phyloP scores from a whole-genome alignment of 2,329 filamentous ascomycete species.

The Pseudogymnoascus sp. region DNA sequence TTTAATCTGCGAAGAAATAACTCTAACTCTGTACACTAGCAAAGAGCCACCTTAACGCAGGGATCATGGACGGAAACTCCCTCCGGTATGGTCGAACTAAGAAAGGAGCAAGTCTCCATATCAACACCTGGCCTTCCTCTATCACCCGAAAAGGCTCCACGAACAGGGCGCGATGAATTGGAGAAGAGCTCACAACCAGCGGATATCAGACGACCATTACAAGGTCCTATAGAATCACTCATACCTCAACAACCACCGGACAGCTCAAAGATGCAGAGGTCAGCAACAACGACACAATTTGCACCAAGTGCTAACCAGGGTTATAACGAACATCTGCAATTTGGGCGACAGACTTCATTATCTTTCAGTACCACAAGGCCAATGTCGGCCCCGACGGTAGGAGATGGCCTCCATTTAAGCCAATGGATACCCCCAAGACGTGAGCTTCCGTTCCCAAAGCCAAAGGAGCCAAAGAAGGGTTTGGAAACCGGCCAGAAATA shows the following conservation, averaged over 20 bases:
- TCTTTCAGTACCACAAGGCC: slow-evolving; percentile 10
- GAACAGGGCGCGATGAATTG: neutral
- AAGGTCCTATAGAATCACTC: neutral
- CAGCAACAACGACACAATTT: neutral
- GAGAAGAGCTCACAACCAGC: neutral
- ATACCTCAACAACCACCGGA: neutral
- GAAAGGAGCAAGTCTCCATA: neutral
- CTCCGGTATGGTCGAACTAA: neutral
- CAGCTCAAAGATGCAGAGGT: neutral
- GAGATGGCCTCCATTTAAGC: neutral
- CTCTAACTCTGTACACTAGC: neutral
- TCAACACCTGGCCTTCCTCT: neutral
- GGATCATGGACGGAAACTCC: neutral
- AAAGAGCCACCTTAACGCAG: neutral
- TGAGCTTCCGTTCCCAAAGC: slow-evolving; percentile 23
- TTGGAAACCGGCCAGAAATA: neutral
- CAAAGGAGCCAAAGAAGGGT: slow-evolving; percentile 5
- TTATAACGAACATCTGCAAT: neutral
- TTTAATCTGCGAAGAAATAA: neutral
- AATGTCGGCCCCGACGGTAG: slow-evolving; percentile 15
- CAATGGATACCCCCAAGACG: slow-evolving; percentile 22
- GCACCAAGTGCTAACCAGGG: neutral
- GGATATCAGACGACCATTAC: neutral
- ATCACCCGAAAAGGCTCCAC: neutral
- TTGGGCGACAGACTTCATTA: neutral